Conservation (phyloP, 768 basidiomycete species). For the Boletus sp. region DNA sequence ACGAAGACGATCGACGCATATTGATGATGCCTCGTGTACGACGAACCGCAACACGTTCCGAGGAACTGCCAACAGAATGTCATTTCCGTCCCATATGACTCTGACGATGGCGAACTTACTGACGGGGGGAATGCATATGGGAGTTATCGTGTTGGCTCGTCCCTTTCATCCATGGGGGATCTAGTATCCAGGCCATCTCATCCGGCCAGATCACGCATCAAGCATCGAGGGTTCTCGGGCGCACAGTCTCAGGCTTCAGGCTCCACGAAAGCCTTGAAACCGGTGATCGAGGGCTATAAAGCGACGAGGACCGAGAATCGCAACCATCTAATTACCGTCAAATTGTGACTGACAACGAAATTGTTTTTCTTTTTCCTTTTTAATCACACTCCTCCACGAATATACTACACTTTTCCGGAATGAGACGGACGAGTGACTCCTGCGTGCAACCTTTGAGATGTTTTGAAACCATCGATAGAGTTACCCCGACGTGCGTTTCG, state of each 20-base stretch:
- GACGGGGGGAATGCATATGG: too few relatives aligned
- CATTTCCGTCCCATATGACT: not conserved
- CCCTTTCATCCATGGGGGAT: too few relatives aligned
- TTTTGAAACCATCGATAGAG: slow-evolving; percentile 3
- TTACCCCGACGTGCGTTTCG: not conserved
- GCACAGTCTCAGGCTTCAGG: too few relatives aligned
- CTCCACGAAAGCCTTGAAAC: too few relatives aligned
- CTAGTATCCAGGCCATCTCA: too few relatives aligned
- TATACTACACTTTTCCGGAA: not conserved
- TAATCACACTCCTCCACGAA: not conserved
- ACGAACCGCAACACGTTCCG: not conserved
- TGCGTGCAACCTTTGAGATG: not conserved
- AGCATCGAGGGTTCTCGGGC: too few relatives aligned
- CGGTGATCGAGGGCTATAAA: too few relatives aligned
- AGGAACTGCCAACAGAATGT: not conserved
- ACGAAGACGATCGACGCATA: not conserved
- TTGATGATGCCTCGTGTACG: not conserved
- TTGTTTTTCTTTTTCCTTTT: not conserved
- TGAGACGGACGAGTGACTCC: not conserved
- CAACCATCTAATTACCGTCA: not conserved
- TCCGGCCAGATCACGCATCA: too few relatives aligned
- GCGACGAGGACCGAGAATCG: not conserved
- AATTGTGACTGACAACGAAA: not conserved
- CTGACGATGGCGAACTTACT: not conserved
- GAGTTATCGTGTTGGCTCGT: too few relatives aligned